A percentile compares a stretch with the other conserved stretches of the same genome.
phyloP scores from a whole-genome alignment of 106 monocot species.

The Dendrobium chrysotoxum region DNA sequence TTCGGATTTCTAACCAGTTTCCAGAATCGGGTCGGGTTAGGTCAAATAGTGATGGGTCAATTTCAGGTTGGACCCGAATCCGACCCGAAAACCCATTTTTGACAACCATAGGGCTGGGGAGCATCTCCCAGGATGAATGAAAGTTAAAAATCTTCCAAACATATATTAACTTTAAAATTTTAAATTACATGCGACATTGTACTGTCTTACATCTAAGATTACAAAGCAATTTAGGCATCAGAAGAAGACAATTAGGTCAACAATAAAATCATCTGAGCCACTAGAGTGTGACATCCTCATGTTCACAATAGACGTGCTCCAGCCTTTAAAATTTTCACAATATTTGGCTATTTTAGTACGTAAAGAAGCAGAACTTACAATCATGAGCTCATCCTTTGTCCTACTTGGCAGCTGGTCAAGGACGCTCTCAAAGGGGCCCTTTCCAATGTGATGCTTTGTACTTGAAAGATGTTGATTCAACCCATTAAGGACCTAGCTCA shows the following conservation, averaged over 20 bases:
- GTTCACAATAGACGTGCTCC: background rate
- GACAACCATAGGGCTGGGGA: too few relatives aligned
- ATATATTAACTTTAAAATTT: too few relatives aligned
- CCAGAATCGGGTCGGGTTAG: too few relatives aligned
- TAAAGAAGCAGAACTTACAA: constrained; percentile 41
- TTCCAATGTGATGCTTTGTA: constrained; percentile 70
- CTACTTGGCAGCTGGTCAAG: constrained; percentile 62
- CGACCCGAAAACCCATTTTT: too few relatives aligned
- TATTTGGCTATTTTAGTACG: too few relatives aligned
- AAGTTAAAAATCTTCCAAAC: too few relatives aligned
- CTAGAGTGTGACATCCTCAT: background rate
- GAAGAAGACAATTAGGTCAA: background rate
- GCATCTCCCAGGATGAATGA: too few relatives aligned
- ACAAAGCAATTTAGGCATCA: background rate
- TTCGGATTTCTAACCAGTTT: too few relatives aligned
- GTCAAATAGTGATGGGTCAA: too few relatives aligned
- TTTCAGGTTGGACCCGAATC: too few relatives aligned
- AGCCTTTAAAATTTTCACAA: background rate
- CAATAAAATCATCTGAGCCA: background rate
- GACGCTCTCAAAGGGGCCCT: constrained; percentile 65
- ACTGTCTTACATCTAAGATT: background rate
- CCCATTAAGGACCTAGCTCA: constrained; percentile 81
- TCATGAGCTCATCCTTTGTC: constrained; percentile 79
- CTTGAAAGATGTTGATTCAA: constrained; percentile 89
- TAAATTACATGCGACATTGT: background rate